Percentiles rank a stretch among this genome's conserved stretches.
phyloP scores from a whole-genome alignment of 768 basidiomycete species.

The Lentinula raphanica region DNA sequence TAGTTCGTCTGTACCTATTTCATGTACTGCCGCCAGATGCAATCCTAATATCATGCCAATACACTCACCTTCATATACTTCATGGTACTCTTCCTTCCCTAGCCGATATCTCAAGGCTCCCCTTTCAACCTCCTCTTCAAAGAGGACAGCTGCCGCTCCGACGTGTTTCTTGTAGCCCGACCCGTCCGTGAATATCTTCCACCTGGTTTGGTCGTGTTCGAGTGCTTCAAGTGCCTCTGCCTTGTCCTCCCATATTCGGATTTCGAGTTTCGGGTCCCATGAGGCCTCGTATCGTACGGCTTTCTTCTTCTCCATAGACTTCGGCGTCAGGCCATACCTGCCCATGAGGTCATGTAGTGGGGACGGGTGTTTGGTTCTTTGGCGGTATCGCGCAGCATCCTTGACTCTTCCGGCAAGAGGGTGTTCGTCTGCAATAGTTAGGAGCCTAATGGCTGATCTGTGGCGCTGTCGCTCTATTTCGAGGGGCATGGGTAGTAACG shows the following conservation, averaged over 20 bases:
- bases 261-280: not conserved
- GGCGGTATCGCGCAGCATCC: not conserved
- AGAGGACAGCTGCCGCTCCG: conserved; percentile 2
- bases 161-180: conserved; percentile 8
- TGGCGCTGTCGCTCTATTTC: conserved; percentile 2
- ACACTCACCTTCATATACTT: not conserved
- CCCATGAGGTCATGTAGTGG: conserved; percentile 13
- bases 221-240: not conserved
- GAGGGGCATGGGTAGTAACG: conserved; percentile 10
- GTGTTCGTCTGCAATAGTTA: conserved; percentile 4
- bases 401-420: not conserved
- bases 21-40: not conserved
- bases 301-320: not conserved
- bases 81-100: not conserved
- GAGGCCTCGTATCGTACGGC: not conserved
- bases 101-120: not conserved
- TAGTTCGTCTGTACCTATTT: not conserved
- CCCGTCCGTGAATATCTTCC: conserved; percentile 11
- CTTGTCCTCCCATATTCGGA: not conserved
- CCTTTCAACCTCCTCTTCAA: not conserved
- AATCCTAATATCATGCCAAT: not conserved
- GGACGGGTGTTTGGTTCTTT: conserved; percentile 6
- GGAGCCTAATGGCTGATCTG: conserved; percentile 3
- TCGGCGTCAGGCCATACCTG: not conserved
- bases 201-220: not conserved